phyloP scores from a whole-genome alignment of 345 rosid species.

The Psidium friedrichsthalianum region DNA sequence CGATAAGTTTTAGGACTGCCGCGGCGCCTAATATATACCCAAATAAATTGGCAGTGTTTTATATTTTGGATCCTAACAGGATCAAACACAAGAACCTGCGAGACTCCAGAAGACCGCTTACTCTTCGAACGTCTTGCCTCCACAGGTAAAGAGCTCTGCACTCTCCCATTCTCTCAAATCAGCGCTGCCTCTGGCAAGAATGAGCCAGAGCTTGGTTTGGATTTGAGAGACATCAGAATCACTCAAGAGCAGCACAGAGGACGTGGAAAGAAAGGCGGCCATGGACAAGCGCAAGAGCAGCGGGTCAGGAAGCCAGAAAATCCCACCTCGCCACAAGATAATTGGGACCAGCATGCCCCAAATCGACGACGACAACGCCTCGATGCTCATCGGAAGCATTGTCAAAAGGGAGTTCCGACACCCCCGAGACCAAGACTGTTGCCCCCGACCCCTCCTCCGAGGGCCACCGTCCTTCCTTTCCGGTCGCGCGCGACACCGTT shows the following conservation, averaged over 20 bases:
- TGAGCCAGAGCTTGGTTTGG: neutral
- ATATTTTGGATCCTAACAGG: no score
- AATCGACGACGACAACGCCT: constrained; percentile 16
- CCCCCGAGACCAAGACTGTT: constrained; percentile 9
- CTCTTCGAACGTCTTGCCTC: neutral
- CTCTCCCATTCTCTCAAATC: neutral
- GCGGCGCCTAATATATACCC: no score
- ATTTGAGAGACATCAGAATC: neutral
- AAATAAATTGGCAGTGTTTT: no score
- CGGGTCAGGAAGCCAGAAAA: neutral
- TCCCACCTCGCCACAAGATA: neutral
- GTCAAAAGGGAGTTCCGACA: constrained; percentile 54
- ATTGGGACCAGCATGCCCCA: constrained; percentile 10
- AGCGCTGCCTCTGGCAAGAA: neutral
- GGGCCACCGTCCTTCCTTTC: constrained; percentile 54
- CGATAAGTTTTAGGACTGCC: no score
- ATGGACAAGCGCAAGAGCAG: constrained; percentile 14
- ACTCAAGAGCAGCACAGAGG: neutral
- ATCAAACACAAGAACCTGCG: neutral
- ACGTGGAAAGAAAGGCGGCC: neutral
- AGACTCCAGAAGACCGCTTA: neutral
- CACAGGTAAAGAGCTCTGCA: neutral
- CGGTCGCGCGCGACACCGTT: constrained; percentile 92
- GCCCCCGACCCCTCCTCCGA: constrained; percentile 35
- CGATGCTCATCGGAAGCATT: constrained; percentile 47